Evolutionary conservation across 805 yeast genomes (phyloP).

Genomic region (Barnettozyma siamensis): DNA sequence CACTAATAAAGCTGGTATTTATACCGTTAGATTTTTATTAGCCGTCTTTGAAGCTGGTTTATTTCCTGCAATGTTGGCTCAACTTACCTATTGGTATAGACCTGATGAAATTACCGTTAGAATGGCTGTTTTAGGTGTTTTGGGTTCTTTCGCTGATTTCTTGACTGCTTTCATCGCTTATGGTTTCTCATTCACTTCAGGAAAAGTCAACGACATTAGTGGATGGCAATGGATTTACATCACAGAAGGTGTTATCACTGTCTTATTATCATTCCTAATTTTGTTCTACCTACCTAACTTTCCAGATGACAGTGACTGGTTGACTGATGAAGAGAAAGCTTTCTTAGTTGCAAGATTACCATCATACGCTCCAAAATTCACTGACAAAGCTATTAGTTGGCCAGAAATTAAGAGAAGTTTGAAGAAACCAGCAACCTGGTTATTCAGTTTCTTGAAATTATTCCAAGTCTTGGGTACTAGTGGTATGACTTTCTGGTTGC

Average conservation of each 20-base stretch:
- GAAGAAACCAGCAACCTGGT: slow-evolving; percentile 8
- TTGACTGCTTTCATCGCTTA: slow-evolving; percentile 23
- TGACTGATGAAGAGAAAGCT: slow-evolving; percentile 14
- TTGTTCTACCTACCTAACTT: slow-evolving; percentile 15
- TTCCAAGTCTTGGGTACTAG: slow-evolving; percentile 14
- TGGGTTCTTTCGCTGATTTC: slow-evolving; percentile 22
- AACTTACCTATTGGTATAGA: slow-evolving; percentile 22
- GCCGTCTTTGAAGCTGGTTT: slow-evolving; percentile 20
- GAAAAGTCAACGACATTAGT: slow-evolving; percentile 9
- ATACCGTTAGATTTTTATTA: slow-evolving; percentile 13
- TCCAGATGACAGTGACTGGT: slow-evolving; percentile 17
- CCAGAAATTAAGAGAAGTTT: not conserved
- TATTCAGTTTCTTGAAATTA: slow-evolving; percentile 10
- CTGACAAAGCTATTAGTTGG: slow-evolving; percentile 3
- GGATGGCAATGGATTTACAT: slow-evolving; percentile 22
- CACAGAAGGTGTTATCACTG: slow-evolving; percentile 17
- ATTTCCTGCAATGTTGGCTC: slow-evolving; percentile 17
- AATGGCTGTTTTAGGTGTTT: slow-evolving; percentile 21
- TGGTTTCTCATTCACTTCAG: slow-evolving; percentile 15
- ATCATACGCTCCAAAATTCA: slow-evolving; percentile 4
- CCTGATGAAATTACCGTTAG: slow-evolving; percentile 22
- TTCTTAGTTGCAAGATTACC: slow-evolving; percentile 7
- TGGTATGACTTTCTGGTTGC: slow-evolving; percentile 15
- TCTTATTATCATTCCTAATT: slow-evolving; percentile 6
- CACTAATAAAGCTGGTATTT: slow-evolving; percentile 11